Evolutionary conservation across 805 yeast species (phyloP).

Genomic region (Teunomyces barrocoloradensis): DNA sequence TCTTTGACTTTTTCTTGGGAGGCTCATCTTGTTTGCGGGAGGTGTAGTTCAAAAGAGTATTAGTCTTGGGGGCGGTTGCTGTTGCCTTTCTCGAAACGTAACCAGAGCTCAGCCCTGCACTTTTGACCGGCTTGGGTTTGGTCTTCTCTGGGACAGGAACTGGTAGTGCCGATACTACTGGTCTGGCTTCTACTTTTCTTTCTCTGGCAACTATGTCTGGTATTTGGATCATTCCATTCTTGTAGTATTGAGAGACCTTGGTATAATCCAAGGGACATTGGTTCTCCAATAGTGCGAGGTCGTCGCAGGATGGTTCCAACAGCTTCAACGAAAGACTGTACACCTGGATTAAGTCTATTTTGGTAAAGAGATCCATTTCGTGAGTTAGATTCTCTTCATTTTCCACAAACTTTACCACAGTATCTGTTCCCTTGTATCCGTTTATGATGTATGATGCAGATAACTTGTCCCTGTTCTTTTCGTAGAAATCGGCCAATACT

Average conservation of each 20-base stretch:
- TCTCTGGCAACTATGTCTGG: conserved; percentile 17
- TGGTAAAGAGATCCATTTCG: conserved; percentile 24
- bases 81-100: conserved; percentile 23
- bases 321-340: conserved; percentile 30
- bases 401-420: conserved; percentile 19
- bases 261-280: conserved; percentile 13
- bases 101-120: conserved; percentile 20
- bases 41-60: conserved; percentile 14
- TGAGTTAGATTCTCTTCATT: conserved; percentile 23
- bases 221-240: conserved; percentile 34
- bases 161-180: background rate
- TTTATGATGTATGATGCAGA: conserved; percentile 41
- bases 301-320: conserved; percentile 8
- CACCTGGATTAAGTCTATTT: conserved; percentile 34
- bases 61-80: conserved; percentile 9
- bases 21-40: conserved; percentile 16
- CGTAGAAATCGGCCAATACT: conserved; percentile 37
- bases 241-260: conserved; percentile 17
- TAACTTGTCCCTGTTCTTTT: conserved; percentile 31
- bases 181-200: background rate
- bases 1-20: background rate
- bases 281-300: conserved; percentile 19
- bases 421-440: conserved; percentile 26
- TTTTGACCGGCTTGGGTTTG: conserved; percentile 6
- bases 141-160: background rate